Evolutionary conservation across 2,329 filamentous ascomycete species (phyloP), one percentile per base, ranked within the genome.

Genomic region (Sarocladium strictum): DNA sequence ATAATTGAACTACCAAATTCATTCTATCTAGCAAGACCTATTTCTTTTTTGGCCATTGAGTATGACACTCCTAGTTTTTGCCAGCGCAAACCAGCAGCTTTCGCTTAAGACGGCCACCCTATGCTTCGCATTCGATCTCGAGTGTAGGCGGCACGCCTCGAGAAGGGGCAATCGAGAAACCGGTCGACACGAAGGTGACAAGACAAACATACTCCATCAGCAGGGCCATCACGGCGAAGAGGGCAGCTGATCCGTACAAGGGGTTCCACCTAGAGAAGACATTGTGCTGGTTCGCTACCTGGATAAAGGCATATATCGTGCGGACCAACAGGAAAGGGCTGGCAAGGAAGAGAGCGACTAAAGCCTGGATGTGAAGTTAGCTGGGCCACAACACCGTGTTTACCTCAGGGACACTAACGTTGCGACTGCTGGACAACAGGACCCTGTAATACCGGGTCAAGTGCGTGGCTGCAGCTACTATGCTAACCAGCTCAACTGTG

Each of bases 191-290:
- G 24, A 49, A 49, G 12, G 17, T 17, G 10, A 17, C 11, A 49
- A 49, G 43, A 10, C 6, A 6, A 19, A 49, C 32, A 6, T 63
- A 53, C 27, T 53, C 51, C 33, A 41, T 41, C 3, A 53, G 21
- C 26, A 53, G 43, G 17, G 24, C 40, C 38, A 37, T 35, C 7
- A 11, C 17, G 41, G 40, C 56, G 40, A 53, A 53, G 51, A 41
- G 19, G 19, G 37, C 6, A 2, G 33, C 51, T 19, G 51, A 53
- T n/a, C 51, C 51, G 21, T 53, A 53, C 14, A 53, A 19, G 10
- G 51, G 51, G 14, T 53, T 40, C 51, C 51, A 53, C 23, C 24
- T 19, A 4, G 26, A 23, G n/a, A 45, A 14, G 12, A 53, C 23
- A 29, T 37, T 24, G 10, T 29, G 14, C 19, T 49, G 43, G 21